These are phyloP conservation scores for Colletotrichum higginsianum DNA, from an alignment of 2,329 filamentous ascomycete species.

Conservation along the genomic window DNA sequence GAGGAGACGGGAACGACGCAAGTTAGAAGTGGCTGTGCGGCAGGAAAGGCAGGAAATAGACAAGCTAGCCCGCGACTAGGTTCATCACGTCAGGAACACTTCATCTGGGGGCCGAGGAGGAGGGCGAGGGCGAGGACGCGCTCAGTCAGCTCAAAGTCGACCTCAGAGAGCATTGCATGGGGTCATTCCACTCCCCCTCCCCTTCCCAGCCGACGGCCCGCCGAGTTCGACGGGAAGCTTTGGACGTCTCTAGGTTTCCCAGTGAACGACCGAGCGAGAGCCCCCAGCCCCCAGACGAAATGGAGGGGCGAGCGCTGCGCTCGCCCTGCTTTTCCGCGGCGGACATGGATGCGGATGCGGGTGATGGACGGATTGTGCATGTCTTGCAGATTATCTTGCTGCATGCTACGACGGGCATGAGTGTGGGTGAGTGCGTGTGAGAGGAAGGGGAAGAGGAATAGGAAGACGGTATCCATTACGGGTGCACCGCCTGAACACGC, in stretches of 20 bases:
- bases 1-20: neutral
- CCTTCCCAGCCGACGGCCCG: conserved; percentile 11
- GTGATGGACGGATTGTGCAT: neutral
- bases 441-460: too few relatives aligned
- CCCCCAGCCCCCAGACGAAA: neutral
- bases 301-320: neutral
- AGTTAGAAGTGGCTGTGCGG: neutral
- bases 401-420: neutral
- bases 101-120: neutral
- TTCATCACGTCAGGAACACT: neutral
- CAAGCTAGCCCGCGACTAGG: too few relatives aligned
- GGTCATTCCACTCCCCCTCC: neutral
- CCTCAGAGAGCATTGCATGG: neutral
- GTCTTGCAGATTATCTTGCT: neutral
- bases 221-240: neutral
- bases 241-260: neutral
- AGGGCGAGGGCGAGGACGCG: neutral
- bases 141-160: neutral
- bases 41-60: neutral
- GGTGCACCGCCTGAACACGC: too few relatives aligned
- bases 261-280: conserved; percentile 1
- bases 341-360: neutral
- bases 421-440: too few relatives aligned
- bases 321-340: neutral
- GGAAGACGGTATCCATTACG: too few relatives aligned